Evolutionary conservation across 441 rosid species (phyloP).

Genomic region (Jatropha podagrica): DNA sequence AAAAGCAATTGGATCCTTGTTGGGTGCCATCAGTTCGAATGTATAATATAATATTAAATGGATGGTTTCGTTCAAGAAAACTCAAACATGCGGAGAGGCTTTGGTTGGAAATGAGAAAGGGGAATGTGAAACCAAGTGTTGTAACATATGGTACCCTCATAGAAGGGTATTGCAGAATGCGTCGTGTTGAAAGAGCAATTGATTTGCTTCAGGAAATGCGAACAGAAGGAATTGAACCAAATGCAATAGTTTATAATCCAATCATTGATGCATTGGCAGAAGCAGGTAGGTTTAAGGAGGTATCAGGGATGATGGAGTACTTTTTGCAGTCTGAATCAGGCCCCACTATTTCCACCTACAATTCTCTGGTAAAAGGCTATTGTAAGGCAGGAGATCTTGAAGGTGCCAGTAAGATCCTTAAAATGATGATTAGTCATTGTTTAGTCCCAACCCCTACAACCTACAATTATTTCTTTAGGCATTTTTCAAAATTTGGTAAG

Average conservation of each 20-base stretch:
- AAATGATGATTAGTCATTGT: conserved; percentile 67
- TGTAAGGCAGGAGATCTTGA: conserved; percentile 71
- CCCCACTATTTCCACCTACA: conserved; percentile 72
- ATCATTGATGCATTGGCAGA: conserved; percentile 80
- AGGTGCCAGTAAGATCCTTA: conserved; percentile 74
- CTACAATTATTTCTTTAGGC: conserved; percentile 75
- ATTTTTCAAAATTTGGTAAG: conserved; percentile 53
- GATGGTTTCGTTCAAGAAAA: conserved; percentile 72
- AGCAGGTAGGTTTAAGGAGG: conserved; percentile 72
- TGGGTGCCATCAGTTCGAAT: conserved; percentile 61
- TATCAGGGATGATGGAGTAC: conserved; percentile 62
- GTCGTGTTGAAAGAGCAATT: conserved; percentile 58
- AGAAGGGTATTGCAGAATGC: conserved; percentile 79
- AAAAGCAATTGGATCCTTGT: conserved; percentile 28
- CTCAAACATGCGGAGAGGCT: conserved; percentile 70
- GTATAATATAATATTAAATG: conserved; percentile 71
- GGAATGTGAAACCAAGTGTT: conserved; percentile 52
- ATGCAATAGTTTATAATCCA: conserved; percentile 61
- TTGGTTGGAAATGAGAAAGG: conserved; percentile 61
- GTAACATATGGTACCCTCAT: conserved; percentile 80
- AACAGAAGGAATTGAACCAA: conserved; percentile 57
- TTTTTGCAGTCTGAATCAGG: conserved; percentile 50
- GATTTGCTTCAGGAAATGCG: conserved; percentile 70
- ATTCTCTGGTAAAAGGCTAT: conserved; percentile 80
- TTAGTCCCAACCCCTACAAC: conserved; percentile 68